These are phyloP conservation scores for Alternaria metachromatica DNA, from an alignment of 2,329 filamentous ascomycete species.

Conservation along the genomic window DNA sequence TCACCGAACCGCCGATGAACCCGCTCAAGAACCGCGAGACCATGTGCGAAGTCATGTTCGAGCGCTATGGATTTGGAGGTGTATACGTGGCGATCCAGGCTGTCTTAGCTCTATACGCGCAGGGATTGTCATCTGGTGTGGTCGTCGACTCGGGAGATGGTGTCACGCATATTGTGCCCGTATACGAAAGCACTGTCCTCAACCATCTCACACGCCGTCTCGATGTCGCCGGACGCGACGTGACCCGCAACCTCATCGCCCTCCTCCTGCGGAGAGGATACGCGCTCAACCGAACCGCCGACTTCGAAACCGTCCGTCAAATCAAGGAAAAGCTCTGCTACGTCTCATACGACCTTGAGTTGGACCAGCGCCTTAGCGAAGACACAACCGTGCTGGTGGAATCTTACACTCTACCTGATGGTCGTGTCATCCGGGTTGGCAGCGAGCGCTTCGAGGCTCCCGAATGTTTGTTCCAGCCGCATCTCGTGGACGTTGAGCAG, in stretches of 20 bases:
- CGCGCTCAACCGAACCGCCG: constrained; percentile 94
- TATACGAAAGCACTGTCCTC: constrained; percentile 97
- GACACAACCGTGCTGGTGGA: constrained; percentile 97
- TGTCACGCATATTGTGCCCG: constrained; percentile 97
- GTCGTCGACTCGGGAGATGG: constrained; percentile 98
- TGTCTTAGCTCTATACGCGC: constrained; percentile 92
- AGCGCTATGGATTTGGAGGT: constrained; percentile 92
- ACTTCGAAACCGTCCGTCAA: constrained; percentile 96
- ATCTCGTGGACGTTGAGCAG: constrained; percentile 96
- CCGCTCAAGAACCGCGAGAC: constrained; percentile 94
- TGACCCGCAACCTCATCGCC: constrained; percentile 97
- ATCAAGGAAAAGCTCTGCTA: constrained; percentile 99
- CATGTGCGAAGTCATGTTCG: constrained; percentile 99
- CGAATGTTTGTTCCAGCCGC: constrained; percentile 97
- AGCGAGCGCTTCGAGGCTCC: constrained; percentile 98
- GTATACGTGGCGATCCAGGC: constrained; percentile 99
- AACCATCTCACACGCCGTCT: constrained; percentile 94
- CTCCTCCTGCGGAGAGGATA: constrained; percentile 93
- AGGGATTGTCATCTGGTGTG: constrained; percentile 85
- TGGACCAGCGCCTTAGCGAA: constrained; percentile 94
- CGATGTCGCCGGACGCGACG: constrained; percentile 94
- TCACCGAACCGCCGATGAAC: constrained; percentile 98
- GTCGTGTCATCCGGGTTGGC: constrained; percentile 92
- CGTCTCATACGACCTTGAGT: constrained; percentile 95
- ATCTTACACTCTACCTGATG: constrained; percentile 95